phyloP scores from a whole-genome alignment of 306 rosid genomes.

The Quercus gilva region DNA sequence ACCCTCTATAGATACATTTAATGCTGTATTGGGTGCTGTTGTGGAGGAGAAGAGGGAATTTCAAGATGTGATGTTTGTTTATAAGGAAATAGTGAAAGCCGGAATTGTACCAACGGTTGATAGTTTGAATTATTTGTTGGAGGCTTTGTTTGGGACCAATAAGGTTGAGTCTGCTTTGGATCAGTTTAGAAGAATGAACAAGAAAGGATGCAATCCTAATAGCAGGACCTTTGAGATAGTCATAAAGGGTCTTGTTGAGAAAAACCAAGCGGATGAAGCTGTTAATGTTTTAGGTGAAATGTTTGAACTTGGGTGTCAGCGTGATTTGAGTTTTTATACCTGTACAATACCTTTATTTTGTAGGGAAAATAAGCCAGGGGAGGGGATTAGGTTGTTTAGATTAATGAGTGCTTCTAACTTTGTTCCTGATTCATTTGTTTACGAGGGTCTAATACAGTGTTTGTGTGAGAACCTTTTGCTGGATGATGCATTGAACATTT shows the following conservation, averaged over 20 bases:
- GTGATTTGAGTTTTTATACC: conserved; percentile 58
- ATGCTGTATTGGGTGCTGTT: conserved; percentile 61
- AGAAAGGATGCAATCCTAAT: conserved; percentile 76
- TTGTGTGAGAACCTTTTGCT: conserved; percentile 55
- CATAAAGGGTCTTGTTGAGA: conserved; percentile 48
- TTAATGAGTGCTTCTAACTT: conserved; percentile 68
- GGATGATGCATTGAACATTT: conserved; percentile 45
- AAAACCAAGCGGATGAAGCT: conserved; percentile 62
- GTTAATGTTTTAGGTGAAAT: conserved; percentile 44
- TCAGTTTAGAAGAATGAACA: conserved; percentile 76
- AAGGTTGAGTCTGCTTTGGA: conserved; percentile 61
- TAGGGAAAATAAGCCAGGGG: conserved; percentile 51
- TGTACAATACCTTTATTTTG: conserved; percentile 68
- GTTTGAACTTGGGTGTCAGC: conserved; percentile 38
- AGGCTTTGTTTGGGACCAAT: conserved; percentile 43
- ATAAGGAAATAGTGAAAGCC: conserved; percentile 86
- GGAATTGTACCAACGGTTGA: conserved; percentile 59
- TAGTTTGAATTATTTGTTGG: conserved; percentile 75
- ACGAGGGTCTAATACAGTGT: conserved; percentile 49
- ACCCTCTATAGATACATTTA: conserved; percentile 52
- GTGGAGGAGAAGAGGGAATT: conserved; percentile 49
- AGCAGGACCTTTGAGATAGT: conserved; percentile 64
- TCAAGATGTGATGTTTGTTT: conserved; percentile 61
- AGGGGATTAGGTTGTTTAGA: conserved; percentile 49
- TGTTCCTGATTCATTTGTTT: conserved; percentile 41